These are phyloP conservation scores for Wickerhamomyces bisporus DNA, from an alignment of 805 yeast genomes.

Conservation along the genomic window DNA sequence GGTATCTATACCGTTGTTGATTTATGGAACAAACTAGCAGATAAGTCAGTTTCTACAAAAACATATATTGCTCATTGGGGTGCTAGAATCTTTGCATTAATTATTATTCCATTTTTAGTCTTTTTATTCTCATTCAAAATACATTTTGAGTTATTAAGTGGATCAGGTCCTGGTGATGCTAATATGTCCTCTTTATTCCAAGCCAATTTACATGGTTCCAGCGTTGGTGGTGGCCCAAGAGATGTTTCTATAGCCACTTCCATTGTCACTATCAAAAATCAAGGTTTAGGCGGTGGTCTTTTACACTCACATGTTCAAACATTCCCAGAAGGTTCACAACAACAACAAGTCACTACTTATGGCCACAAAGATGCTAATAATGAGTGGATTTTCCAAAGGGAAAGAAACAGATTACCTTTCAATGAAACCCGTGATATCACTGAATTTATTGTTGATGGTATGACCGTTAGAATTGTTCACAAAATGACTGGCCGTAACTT, in stretches of 20 bases:
- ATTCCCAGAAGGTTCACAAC: conserved; percentile 74
- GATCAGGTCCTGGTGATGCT: conserved; percentile 78
- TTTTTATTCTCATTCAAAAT: conserved; percentile 66
- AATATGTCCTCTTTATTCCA: conserved; percentile 78
- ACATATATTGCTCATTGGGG: conserved; percentile 59
- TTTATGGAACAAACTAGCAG: conserved; percentile 81
- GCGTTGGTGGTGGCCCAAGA: conserved; percentile 61
- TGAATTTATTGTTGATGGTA: conserved; percentile 47
- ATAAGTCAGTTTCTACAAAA: conserved; percentile 44
- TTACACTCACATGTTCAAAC: conserved; percentile 70
- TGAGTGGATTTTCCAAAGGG: conserved; percentile 56
- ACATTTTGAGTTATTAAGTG: conserved; percentile 68
- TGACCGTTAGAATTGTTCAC: conserved; percentile 58
- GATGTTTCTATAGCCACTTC: conserved; percentile 58
- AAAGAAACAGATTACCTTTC: conserved; percentile 32
- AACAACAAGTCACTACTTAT: conserved; percentile 77
- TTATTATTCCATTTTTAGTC: conserved; percentile 56
- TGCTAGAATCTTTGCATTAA: conserved; percentile 59
- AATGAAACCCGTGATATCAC: conserved; percentile 27
- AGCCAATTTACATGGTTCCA: conserved; percentile 66
- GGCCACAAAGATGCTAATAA: conserved; percentile 72
- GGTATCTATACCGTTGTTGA: conserved; percentile 89
- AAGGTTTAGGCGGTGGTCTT: conserved; percentile 70
- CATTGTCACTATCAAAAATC: conserved; percentile 42
- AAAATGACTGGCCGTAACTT: conserved; percentile 57